Conservation (phyloP, 352 stramenopile species). For the Phytophthora quininea region DNA sequence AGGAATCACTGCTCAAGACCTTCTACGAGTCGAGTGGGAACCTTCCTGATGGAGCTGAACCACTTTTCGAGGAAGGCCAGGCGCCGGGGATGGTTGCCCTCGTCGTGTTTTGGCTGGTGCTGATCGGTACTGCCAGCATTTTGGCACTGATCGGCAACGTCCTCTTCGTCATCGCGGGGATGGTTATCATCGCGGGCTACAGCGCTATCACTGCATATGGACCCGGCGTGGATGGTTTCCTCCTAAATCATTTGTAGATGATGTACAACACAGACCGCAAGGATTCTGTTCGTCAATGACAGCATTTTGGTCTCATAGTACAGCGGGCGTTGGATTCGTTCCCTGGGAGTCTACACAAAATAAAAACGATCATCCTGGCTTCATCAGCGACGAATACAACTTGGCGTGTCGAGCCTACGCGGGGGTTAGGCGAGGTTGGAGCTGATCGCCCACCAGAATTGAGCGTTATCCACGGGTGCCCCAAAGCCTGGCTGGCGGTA, state of each 20-base stretch:
- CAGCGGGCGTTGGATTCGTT: constrained; percentile 1
- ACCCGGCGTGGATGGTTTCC: constrained; percentile 57
- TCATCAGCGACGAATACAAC: constrained; percentile 19
- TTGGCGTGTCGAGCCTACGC: constrained; percentile 4
- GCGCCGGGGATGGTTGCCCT: constrained; percentile 37
- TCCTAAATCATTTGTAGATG: constrained; percentile 38
- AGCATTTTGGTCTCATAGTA: neutral
- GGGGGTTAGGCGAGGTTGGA: constrained; percentile 38
- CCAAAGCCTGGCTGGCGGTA: constrained; percentile 79
- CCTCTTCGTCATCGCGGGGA: constrained; percentile 26
- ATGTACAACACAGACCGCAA: neutral
- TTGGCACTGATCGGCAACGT: constrained; percentile 38
- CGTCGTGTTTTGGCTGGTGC: constrained; percentile 60
- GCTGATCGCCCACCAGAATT: constrained; percentile 36
- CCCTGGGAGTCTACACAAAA: neutral
- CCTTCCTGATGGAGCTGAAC: constrained; percentile 53
- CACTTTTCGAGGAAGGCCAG: constrained; percentile 48
- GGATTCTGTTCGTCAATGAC: neutral
- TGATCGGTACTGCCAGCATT: constrained; percentile 37
- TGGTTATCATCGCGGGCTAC: constrained; percentile 38
- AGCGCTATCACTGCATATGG: constrained; percentile 39
- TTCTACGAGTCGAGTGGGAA: constrained; percentile 68
- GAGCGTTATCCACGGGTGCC: constrained; percentile 84
- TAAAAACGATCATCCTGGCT: constrained; percentile 15
- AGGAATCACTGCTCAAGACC: constrained; percentile 62